phyloP scores from a whole-genome alignment of 192 early-diverging fungal genomes.

The Cladochytrium replicatum region DNA sequence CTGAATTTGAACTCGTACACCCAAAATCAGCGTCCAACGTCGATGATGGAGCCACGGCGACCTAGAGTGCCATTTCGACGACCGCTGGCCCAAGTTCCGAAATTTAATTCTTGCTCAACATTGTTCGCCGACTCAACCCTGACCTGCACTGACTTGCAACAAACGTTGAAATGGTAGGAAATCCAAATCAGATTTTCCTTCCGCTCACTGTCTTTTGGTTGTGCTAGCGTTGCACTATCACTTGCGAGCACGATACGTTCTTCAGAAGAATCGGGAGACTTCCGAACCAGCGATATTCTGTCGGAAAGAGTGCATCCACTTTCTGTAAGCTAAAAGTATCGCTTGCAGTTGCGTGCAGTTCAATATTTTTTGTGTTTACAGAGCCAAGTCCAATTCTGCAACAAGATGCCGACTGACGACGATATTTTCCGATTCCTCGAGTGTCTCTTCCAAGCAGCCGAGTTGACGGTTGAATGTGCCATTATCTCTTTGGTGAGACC shows the following conservation, averaged over 20 bases:
- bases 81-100: slow-evolving; percentile 14
- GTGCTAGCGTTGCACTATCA: slow-evolving; percentile 23
- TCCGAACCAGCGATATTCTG: slow-evolving; percentile 34
- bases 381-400: slow-evolving; percentile 40
- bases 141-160: slow-evolving; percentile 33
- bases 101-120: slow-evolving; percentile 44
- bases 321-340: slow-evolving; percentile 20
- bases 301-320: slow-evolving; percentile 43
- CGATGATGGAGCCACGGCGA: too few species aligned
- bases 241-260: slow-evolving; percentile 25
- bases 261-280: slow-evolving; percentile 5
- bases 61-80: too few species aligned
- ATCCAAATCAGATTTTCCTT: background rate
- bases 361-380: slow-evolving; percentile 7
- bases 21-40: too few species aligned
- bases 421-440: slow-evolving; percentile 55
- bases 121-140: slow-evolving; percentile 44
- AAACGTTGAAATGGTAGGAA: slow-evolving; percentile 36
- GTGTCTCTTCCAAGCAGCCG: slow-evolving; percentile 55
- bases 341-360: background rate
- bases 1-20: too few species aligned
- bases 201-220: background rate
- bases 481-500: slow-evolving; percentile 43
- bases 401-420: slow-evolving; percentile 25
- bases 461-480: slow-evolving; percentile 49